Evolutionary conservation across 805 yeast genomes (phyloP).

Genomic region (Wickerhamomyces canadensis): DNA sequence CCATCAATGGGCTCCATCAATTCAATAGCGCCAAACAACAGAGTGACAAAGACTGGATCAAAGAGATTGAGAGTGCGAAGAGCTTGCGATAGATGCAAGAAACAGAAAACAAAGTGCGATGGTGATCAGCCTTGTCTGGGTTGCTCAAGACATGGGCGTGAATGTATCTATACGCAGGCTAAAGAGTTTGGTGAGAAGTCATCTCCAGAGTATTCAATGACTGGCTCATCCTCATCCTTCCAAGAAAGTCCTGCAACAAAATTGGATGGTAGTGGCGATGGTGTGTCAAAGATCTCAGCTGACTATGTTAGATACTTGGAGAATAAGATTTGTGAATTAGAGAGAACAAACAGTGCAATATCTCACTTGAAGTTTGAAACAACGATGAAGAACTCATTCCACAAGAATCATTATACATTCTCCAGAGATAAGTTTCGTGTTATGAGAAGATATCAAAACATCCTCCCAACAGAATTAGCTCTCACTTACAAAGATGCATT

Average conservation of each 20-base stretch:
- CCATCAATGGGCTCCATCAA: too few relatives aligned
- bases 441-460: constrained; percentile 40
- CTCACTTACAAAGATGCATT: constrained; percentile 28
- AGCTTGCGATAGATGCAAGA: constrained; percentile 53
- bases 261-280: too few relatives aligned
- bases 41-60: constrained; percentile 5
- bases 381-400: constrained; percentile 12
- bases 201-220: background rate
- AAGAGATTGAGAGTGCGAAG: constrained; percentile 33
- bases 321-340: constrained; percentile 35
- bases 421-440: constrained; percentile 40
- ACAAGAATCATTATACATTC: constrained; percentile 23
- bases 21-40: background rate
- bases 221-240: background rate
- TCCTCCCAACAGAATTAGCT: constrained; percentile 36
- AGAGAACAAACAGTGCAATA: constrained; percentile 15
- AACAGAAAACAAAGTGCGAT: constrained; percentile 52
- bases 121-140: constrained; percentile 46
- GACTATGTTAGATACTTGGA: constrained; percentile 28
- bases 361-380: background rate
- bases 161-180: constrained; percentile 6
- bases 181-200: background rate
- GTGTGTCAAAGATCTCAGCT: too few relatives aligned
- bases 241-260: too few relatives aligned
- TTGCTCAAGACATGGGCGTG: constrained; percentile 27